Evolutionary conservation across 2,329 filamentous ascomycete genomes (phyloP), one percentile per base, ranked within the genome.

Genomic region (Aspergillus thermomutatus): DNA sequence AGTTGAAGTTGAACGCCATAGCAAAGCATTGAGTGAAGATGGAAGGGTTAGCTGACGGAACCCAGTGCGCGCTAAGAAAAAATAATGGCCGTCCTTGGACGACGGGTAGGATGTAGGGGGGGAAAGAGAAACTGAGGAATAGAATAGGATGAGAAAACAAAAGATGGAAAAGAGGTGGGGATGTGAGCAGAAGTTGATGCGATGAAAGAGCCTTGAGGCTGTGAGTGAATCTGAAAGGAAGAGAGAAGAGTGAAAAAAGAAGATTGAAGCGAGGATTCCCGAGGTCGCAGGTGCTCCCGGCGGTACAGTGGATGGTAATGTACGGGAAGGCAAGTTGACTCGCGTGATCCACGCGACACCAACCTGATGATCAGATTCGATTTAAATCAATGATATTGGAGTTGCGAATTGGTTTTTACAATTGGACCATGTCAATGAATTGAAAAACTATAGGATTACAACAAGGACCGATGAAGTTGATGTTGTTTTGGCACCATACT

Each of bases 1-100:
- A 99, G 91, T 97, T 97, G 90, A 99, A 99, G 83, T 97, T 97
- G 89, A 99, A 99, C 67, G 94, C 94, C 94, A 99, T 99, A 77
- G 61, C 66, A 60, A 64, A 48, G 66, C 67, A 72, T 72, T 63
- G 66, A 67, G 64, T 63, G 61, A 43, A 46, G 47, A 56, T 48
- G 57, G 53, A 46, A 11, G 43, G 26, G 48, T 59, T 45, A 50
- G 26, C 56, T 46, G 54, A 41, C 49, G 41, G 43, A 52, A 50
- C 45, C 53, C 26, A 49, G 17, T 53, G 50, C 49, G 54, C 45
- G 45, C 47, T 49, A 45, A 34, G 41, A 53, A 46, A 31, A 48
- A 34, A 26, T 7, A 25, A 46, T 26, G 19, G 9, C 43, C 10
- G 43, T 23, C 11, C 21, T 10, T 19, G 11, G 4, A 45, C 5